Conservation (phyloP, 306 rosid species). For the Sesbania bispinosa region DNA sequence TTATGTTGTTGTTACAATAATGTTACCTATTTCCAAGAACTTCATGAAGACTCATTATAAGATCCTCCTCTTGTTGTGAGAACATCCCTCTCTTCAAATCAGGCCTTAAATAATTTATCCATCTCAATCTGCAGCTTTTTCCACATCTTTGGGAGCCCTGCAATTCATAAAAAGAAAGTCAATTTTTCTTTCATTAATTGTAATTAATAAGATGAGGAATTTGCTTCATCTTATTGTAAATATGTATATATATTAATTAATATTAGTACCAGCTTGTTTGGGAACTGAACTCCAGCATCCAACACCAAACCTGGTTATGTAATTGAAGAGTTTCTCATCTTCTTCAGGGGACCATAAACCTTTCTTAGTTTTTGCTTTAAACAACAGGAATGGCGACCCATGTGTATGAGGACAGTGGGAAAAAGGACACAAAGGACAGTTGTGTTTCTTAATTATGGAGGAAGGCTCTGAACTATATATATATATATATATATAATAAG, state of each 20-base stretch:
- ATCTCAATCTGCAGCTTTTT: slow-evolving; percentile 91
- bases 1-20: no score
- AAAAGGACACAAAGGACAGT: slow-evolving; percentile 22
- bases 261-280: slow-evolving; percentile 66
- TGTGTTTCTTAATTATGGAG: slow-evolving; percentile 23
- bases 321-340: slow-evolving; percentile 95
- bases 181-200: no score
- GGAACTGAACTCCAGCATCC: slow-evolving; percentile 99
- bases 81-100: slow-evolving; percentile 95
- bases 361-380: slow-evolving; percentile 80
- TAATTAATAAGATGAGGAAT: neutral
- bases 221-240: neutral
- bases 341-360: slow-evolving; percentile 99
- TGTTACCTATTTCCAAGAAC: slow-evolving; percentile 80
- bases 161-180: slow-evolving; percentile 12
- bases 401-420: slow-evolving; percentile 4
- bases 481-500: no score
- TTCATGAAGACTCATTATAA: slow-evolving; percentile 79
- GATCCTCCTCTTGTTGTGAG: slow-evolving; percentile 81
- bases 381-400: slow-evolving; percentile 92
- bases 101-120: slow-evolving; percentile 95
- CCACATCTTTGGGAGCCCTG: slow-evolving; percentile 95
- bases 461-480: slow-evolving; percentile 3
- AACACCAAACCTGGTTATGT: slow-evolving; percentile 79
- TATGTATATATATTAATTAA: neutral